A percentile compares a stretch with the other conserved stretches of the same genome.
phyloP scores from a whole-genome alignment of 2,329 filamentous ascomycete genomes.

The Magnaporthiopsis rhizophila region DNA sequence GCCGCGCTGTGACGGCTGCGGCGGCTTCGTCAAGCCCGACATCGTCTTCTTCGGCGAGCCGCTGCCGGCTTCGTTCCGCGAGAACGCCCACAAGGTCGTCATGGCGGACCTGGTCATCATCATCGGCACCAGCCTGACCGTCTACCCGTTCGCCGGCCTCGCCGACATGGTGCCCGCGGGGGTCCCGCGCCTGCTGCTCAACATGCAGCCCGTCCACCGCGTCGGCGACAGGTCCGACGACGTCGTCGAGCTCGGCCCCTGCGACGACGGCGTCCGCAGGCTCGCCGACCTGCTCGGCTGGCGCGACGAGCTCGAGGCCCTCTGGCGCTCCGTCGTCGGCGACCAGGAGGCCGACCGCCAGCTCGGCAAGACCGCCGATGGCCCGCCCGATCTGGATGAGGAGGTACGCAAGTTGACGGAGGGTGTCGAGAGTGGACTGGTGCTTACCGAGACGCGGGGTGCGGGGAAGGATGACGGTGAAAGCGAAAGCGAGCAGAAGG shows the following conservation, averaged over 20 bases:
- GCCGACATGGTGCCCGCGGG: conserved; percentile 54
- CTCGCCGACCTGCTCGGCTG: conserved; percentile 78
- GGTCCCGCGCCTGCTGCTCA: conserved; percentile 76
- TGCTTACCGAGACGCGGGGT: conserved; percentile 8
- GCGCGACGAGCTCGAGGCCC: conserved; percentile 68
- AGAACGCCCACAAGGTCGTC: conserved; percentile 39
- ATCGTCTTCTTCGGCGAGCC: conserved; percentile 97
- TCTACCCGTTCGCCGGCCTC: conserved; percentile 79
- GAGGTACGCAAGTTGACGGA: conserved; percentile 30
- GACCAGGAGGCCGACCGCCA: conserved; percentile 47
- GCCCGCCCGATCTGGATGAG: conserved; percentile 17
- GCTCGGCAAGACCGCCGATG: conserved; percentile 26
- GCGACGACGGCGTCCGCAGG: conserved; percentile 71
- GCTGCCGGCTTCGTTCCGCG: conserved; percentile 73
- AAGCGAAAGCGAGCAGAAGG: conserved; percentile 1
- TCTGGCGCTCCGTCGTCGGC: conserved; percentile 65
- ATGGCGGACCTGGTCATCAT: conserved; percentile 73
- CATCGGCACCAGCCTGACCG: conserved; percentile 79
- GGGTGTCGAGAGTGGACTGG: conserved; percentile 21
- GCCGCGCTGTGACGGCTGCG: conserved; percentile 62
- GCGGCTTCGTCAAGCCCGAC: conserved; percentile 89
- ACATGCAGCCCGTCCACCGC: conserved; percentile 73
- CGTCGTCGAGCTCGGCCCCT: conserved; percentile 74
- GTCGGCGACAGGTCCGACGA: conserved; percentile 75
- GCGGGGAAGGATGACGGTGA: conserved; percentile 5